Evolutionary conservation across 768 basidiomycete genomes (phyloP).

Genomic region (Psilocybe subaeruginosa): DNA sequence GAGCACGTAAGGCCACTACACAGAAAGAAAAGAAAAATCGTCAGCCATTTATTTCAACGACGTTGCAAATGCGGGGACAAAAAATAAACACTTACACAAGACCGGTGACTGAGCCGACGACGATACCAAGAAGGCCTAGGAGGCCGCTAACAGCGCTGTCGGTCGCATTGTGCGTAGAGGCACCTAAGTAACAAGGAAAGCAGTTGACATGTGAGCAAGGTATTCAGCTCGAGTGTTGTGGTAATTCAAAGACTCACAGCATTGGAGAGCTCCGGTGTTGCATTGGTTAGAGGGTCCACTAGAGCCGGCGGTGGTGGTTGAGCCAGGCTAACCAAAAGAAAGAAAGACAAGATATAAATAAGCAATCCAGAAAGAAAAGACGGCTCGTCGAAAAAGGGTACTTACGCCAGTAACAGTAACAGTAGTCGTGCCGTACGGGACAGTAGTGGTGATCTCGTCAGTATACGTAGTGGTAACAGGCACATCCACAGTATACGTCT

Average conservation of each 20-base stretch:
- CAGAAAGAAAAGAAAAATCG: not conserved
- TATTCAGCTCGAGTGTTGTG: not conserved
- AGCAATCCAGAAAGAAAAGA: too few relatives aligned
- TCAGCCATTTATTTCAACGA: too few relatives aligned
- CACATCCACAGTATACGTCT: not conserved
- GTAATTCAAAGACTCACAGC: constrained; percentile 24
- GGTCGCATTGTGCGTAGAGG: constrained; percentile 16
- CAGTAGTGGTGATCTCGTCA: not conserved
- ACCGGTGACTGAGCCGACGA: constrained; percentile 24
- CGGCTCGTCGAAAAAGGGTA: not conserved
- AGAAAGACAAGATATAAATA: not conserved
- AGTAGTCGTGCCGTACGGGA: constrained; percentile 2
- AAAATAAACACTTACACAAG: constrained; percentile 18
- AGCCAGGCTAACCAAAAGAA: constrained; percentile 13
- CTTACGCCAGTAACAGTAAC: constrained; percentile 19
- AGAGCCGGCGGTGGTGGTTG: constrained; percentile 19
- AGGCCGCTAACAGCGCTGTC: constrained; percentile 20
- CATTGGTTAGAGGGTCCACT: constrained; percentile 29
- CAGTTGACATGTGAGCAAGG: not conserved
- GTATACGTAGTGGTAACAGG: not conserved
- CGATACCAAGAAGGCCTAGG: constrained; percentile 34
- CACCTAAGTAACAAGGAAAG: not conserved
- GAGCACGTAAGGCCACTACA: constrained; percentile 35
- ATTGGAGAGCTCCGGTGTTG: constrained; percentile 31
- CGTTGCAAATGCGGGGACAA: not conserved